Percentiles rank a stretch among this genome's conserved stretches.
These are phyloP conservation scores for Lichtheimia ornata DNA, from an alignment of 371 early-diverging fungal species.

Conservation along the genomic window DNA sequence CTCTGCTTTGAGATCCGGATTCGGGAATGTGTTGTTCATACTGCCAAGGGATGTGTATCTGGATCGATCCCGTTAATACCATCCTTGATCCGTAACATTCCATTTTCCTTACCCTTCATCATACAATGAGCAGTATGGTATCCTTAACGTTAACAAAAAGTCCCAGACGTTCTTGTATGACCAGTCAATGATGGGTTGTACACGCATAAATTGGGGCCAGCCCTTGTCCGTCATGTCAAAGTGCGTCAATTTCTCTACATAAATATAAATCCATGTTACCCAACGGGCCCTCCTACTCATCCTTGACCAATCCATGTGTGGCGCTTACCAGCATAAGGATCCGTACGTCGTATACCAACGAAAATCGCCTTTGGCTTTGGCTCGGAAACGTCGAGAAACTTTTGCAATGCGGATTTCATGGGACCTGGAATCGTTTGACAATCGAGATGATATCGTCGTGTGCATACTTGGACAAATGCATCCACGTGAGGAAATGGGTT, in stretches of 20 bases:
- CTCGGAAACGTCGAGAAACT: conserved; percentile 56
- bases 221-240: conserved; percentile 84
- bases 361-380: conserved; percentile 80
- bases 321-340: conserved; percentile 82
- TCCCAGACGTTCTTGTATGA: conserved; percentile 86
- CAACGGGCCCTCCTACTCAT: too few species aligned
- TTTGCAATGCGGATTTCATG: conserved; percentile 80
- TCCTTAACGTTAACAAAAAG: conserved; percentile 63
- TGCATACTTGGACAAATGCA: conserved; percentile 76
- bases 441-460: conserved; percentile 65
- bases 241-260: conserved; percentile 60
- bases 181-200: conserved; percentile 95
- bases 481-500: conserved; percentile 90
- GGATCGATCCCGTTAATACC: conserved; percentile 3
- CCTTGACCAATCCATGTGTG: background rate
- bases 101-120: conserved; percentile 73
- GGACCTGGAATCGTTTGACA: conserved; percentile 68
- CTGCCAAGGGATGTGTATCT: conserved; percentile 95
- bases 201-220: conserved; percentile 93
- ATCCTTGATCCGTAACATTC: background rate
- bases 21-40: conserved; percentile 81
- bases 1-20: conserved; percentile 63
- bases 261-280: background rate
- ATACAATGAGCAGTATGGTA: conserved; percentile 91
- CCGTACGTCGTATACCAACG: conserved; percentile 90